Evolutionary conservation across 1,139 yeast genomes (phyloP).

Genomic region (Arxiozyma heterogenica): DNA sequence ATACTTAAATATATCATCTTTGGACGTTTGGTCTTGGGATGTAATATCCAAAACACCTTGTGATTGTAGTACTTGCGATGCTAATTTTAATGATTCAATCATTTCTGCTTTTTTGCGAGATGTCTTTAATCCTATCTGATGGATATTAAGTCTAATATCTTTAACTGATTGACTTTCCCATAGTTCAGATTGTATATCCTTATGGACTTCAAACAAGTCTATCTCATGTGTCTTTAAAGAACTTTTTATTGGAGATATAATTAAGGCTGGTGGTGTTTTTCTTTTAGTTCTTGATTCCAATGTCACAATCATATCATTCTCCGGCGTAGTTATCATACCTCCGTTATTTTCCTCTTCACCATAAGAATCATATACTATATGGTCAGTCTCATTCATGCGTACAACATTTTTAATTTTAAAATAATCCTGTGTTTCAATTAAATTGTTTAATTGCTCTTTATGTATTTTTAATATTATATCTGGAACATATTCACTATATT

Average conservation of each 20-base stretch:
- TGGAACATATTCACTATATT: not conserved
- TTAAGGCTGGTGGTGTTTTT: not conserved
- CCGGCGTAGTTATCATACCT: no score
- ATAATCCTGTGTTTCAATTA: not conserved
- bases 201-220: not conserved
- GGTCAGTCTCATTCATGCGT: not conserved
- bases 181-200: not conserved
- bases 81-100: constrained; percentile 21
- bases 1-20: constrained; percentile 15
- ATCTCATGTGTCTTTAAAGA: not conserved
- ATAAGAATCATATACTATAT: not conserved
- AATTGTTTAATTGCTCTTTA: not conserved
- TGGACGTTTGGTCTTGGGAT: constrained; percentile 4
- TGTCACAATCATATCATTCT: not conserved
- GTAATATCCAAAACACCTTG: not conserved
- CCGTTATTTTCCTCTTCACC: not conserved
- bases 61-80: constrained; percentile 18
- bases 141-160: constrained; percentile 19
- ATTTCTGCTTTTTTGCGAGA: constrained; percentile 22
- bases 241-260: not conserved
- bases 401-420: not conserved
- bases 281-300: not conserved
- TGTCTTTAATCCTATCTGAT: constrained; percentile 25
- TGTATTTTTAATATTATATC: not conserved
- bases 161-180: constrained; percentile 15